These are phyloP conservation scores for Pachyrhizus erosus DNA, from an alignment of 306 rosid species.

Conservation along the genomic window DNA sequence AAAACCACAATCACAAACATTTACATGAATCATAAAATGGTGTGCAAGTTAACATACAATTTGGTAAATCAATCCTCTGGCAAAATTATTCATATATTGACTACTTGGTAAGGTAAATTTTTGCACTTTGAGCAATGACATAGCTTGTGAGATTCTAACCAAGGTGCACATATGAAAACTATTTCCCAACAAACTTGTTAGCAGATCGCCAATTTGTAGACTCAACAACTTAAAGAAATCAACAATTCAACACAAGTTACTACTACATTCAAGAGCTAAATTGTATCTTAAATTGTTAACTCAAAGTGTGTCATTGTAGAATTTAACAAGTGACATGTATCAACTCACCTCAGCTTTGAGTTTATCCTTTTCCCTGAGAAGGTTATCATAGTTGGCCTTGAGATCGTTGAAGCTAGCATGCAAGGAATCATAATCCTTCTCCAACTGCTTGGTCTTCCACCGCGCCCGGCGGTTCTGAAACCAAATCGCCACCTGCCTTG, in stretches of 20 bases:
- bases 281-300: neutral
- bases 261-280: neutral
- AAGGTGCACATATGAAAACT: neutral
- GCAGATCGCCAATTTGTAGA: neutral
- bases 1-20: neutral
- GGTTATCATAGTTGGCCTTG: slow-evolving; percentile 57
- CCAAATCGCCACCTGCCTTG: neutral
- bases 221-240: neutral
- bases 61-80: neutral
- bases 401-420: slow-evolving; percentile 56
- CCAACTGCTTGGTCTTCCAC: neutral
- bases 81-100: neutral
- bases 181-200: neutral
- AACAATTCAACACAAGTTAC: neutral
- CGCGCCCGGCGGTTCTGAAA: slow-evolving; percentile 14
- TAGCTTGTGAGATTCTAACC: neutral
- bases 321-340: neutral
- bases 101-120: neutral
- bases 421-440: neutral
- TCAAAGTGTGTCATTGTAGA: neutral
- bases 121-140: neutral
- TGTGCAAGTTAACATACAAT: neutral
- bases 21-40: neutral
- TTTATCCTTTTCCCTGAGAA: slow-evolving; percentile 61
- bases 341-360: slow-evolving; percentile 63